A percentile compares a stretch with the other conserved stretches of the same genome.
Evolutionary conservation across 495 filamentous ascomycete genomes (phyloP).

Genomic region (Penicillium cosmopolitanum): DNA sequence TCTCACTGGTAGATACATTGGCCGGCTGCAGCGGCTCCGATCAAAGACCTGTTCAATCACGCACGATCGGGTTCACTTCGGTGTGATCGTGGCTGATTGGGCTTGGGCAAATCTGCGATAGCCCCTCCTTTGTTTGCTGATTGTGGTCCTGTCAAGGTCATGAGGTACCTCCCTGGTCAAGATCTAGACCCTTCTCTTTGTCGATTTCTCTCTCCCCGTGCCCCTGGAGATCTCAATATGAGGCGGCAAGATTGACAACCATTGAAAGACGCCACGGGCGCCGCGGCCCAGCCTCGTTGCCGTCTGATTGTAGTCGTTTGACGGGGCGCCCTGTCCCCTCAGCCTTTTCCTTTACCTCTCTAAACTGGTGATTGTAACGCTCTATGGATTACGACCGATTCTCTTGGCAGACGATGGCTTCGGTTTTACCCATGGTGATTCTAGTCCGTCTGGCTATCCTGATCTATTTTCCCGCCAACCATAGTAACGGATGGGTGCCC

Average conservation of each 20-base stretch:
- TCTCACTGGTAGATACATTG: constrained; percentile 7
- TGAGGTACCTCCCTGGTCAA: constrained; percentile 10
- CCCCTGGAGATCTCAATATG: constrained; percentile 1
- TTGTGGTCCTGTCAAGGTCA: constrained; percentile 17
- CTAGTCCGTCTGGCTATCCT: not conserved
- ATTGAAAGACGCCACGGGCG: constrained; percentile 1
- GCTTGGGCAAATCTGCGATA: constrained; percentile 16
- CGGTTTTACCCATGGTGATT: constrained; percentile 1
- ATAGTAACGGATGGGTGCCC: not conserved
- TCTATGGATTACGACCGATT: constrained; percentile 3
- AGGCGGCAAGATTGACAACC: not conserved
- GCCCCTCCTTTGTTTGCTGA: constrained; percentile 27
- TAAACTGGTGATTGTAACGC: not conserved
- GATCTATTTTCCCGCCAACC: constrained; percentile 14
- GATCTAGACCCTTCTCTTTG: constrained; percentile 14
- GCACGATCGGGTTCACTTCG: constrained; percentile 20
- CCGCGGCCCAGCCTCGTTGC: constrained; percentile 1
- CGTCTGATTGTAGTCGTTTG: not conserved
- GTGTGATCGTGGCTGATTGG: constrained; percentile 32
- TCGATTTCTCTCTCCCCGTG: not conserved
- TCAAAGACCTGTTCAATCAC: constrained; percentile 22
- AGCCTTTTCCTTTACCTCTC: no score
- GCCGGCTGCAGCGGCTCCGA: constrained; percentile 28
- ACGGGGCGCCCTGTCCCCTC: no score
- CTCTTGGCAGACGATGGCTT: not conserved